Base-by-base conservation (phyloP, 495 filamentous ascomycete genomes). In the Aspergillus wentii region DNA sequence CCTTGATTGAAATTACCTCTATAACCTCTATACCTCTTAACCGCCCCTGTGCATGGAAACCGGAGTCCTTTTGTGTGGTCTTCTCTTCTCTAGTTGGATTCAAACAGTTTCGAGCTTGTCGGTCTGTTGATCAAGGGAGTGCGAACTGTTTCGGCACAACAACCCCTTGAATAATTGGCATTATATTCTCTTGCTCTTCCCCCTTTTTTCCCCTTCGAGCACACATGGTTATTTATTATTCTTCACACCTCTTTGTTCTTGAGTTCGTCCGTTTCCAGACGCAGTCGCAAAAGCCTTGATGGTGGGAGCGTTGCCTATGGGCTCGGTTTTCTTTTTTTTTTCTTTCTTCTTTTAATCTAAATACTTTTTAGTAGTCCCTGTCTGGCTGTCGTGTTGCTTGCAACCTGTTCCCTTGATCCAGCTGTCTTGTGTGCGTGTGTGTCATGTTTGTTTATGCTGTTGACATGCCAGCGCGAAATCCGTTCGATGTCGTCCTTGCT, bases 41-140 rank as follows among this genome's bases (percentile, higher is more conserved):
- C 38, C 35, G 48, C 52, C 51, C 55, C 58, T 57, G 62, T 59
- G 64, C 64, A 66, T 66, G 52, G 48, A 65, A 54, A 25, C 51
- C 57, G 60, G 64, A 68, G 62, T 66, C 60, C 53, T 57, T 56
- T 55, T 57, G 46, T 56, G 47, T n/a, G n/a, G n/a, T n/a, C n/a
- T n/a, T 55, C 30, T 64, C 52, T 60, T 51, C 48, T 59, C 47
- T 46, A 41, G 36, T 51, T 47, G 44, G 47, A 41, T 50, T 50
- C 36, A 33, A 43, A 40, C 43, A 37, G 33, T 38, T 29, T 33
- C 21, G 39, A 45, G 30, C 44, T 38, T 39, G 25, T 23, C 17
- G 17, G 25, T 19, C 22, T 32, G 16, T 30, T 28, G 34, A 29
- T 33, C 37, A 40, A 23, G 35, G n/a, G n/a, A n/a, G n/a, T n/a